Percentiles rank a stretch among this genome's conserved stretches.
Conservation (phyloP, 2,329 filamentous ascomycete species). For the Verticillium zaregamsianum region DNA sequence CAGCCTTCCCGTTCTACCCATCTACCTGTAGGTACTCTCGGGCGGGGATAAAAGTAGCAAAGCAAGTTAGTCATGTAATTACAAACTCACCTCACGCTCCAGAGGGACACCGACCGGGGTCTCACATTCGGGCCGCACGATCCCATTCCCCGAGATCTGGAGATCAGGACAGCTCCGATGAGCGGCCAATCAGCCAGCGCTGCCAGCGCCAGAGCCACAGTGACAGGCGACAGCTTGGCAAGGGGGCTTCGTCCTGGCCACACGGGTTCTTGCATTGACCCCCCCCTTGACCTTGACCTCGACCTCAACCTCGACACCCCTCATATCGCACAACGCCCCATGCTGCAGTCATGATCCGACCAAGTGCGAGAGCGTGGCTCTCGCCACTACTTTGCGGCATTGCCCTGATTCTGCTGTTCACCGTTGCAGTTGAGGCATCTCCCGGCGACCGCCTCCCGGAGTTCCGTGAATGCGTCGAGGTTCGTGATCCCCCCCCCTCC, state of each 20-base stretch:
- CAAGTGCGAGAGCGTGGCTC: conserved; percentile 10
- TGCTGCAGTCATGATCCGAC: conserved; percentile 11
- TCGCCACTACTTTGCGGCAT: conserved; percentile 22
- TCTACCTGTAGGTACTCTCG: background rate
- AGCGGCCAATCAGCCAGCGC: background rate
- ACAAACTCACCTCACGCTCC: background rate
- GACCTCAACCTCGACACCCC: background rate
- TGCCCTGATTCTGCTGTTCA: conserved; percentile 33
- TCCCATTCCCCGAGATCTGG: background rate
- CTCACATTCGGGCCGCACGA: background rate
- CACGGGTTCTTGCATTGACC: background rate
- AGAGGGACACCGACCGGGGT: background rate
- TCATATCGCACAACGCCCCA: conserved; percentile 14
- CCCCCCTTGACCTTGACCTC: background rate
- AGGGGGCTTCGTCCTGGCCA: background rate
- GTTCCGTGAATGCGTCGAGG: conserved; percentile 82
- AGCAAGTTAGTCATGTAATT: background rate
- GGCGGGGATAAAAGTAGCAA: background rate
- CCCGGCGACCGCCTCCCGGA: conserved; percentile 81
- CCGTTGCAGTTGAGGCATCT: conserved; percentile 59
- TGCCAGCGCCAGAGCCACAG: background rate
- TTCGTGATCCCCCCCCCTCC: conserved; percentile 35
- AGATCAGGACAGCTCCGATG: background rate
- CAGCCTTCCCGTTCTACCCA: background rate
- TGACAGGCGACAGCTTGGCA: background rate